Evolutionary conservation across 164 flowering plant genomes (phyloP).

Genomic region (Pachysandra terminalis): DNA sequence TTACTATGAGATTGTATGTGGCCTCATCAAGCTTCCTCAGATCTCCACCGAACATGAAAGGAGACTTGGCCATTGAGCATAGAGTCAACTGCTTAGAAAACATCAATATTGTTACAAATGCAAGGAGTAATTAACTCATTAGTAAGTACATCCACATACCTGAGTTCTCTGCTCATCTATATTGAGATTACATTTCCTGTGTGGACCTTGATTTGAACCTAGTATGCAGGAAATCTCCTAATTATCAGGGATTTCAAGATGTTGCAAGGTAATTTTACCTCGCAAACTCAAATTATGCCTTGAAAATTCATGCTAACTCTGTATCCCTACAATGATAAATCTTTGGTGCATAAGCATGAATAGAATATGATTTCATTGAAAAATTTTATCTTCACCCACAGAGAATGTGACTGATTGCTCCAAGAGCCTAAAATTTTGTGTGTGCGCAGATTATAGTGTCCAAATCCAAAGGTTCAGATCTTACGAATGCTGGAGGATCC

Average conservation of each 20-base stretch:
- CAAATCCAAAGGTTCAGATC: too few species aligned
- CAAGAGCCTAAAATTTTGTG: too few species aligned
- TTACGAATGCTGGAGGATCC: too few species aligned
- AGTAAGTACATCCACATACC: conserved; percentile 28
- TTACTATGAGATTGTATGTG: conserved; percentile 59
- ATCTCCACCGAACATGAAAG: conserved; percentile 97
- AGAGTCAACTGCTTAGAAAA: conserved; percentile 67
- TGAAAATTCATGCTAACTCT: neutral
- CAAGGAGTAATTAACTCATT: too few species aligned
- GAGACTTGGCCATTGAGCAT: conserved; percentile 93
- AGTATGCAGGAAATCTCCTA: conserved; percentile 5
- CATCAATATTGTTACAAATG: neutral
- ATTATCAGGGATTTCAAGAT: neutral
- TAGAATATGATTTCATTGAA: neutral
- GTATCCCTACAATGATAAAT: neutral
- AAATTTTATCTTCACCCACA: neutral
- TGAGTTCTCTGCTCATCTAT: conserved; percentile 74
- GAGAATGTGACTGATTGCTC: too few species aligned
- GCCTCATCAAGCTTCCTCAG: conserved; percentile 58
- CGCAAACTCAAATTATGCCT: neutral
- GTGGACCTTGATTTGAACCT: conserved; percentile 81
- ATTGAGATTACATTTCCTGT: conserved; percentile 54
- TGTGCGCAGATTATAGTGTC: too few species aligned
- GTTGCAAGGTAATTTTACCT: neutral
- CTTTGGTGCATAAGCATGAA: neutral